These are phyloP conservation scores for Elymus sibiricus DNA, from an alignment of 176 grass and related monocot genomes.

Conservation along the genomic window DNA sequence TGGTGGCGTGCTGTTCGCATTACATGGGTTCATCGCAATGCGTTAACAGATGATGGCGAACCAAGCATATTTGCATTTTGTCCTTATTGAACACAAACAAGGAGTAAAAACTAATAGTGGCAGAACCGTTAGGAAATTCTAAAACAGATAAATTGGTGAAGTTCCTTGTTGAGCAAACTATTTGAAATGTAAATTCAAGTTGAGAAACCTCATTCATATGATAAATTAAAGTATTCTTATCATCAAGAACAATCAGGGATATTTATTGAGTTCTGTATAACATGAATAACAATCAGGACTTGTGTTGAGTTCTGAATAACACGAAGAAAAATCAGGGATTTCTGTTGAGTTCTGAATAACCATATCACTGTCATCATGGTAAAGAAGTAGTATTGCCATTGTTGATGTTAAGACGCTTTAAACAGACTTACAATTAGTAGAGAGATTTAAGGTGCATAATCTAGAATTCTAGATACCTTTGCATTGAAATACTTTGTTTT, in stretches of 20 bases:
- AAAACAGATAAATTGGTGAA: constrained; percentile 15
- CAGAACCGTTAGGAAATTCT: background rate
- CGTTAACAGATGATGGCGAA: constrained; percentile 7
- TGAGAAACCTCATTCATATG: background rate
- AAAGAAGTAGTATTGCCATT: background rate
- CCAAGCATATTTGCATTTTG: background rate
- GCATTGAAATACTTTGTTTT: constrained; percentile 33
- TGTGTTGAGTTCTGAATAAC: background rate
- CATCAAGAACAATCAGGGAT: background rate
- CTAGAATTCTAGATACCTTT: constrained; percentile 47
- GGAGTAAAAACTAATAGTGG: background rate
- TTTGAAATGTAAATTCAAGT: constrained; percentile 8
- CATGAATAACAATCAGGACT: background rate
- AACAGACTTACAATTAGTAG: background rate
- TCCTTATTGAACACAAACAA: background rate
- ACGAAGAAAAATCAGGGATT: background rate
- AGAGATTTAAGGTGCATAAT: constrained; percentile 1
- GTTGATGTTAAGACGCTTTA: constrained; percentile 12
- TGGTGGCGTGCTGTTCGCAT: background rate
- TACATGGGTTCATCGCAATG: background rate
- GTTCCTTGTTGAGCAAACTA: constrained; percentile 10
- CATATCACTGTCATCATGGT: background rate
- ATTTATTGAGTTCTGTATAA: constrained; percentile 1
- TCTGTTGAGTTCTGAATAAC: background rate
- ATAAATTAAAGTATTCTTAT: constrained; percentile 8